These are phyloP conservation scores for Albophoma yamanashiensis DNA, from an alignment of 2,329 filamentous ascomycete genomes.

Conservation along the genomic window DNA sequence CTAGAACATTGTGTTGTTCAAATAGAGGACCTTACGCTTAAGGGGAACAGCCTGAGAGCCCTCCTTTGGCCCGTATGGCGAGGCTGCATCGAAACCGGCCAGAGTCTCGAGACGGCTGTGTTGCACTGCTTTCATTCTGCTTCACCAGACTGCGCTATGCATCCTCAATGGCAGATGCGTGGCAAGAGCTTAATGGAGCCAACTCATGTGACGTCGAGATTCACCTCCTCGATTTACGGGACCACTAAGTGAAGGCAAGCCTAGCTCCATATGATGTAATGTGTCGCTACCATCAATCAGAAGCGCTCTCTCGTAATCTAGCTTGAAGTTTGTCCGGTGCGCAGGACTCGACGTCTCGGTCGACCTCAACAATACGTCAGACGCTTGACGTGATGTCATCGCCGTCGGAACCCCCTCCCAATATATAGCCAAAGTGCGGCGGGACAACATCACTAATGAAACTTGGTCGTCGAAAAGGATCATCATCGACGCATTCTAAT, in stretches of 20 bases:
- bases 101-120: too few relatives aligned
- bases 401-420: neutral
- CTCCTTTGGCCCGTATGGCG: too few relatives aligned
- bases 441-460: neutral
- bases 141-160: too few relatives aligned
- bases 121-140: too few relatives aligned
- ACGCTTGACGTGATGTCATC: neutral
- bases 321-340: neutral
- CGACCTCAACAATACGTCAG: neutral
- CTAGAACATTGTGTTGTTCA: too few relatives aligned
- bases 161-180: neutral
- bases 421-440: neutral
- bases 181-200: neutral
- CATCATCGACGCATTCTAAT: neutral
- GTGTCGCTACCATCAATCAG: neutral
- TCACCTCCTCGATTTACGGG: neutral
- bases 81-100: too few relatives aligned
- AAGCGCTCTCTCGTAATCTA: neutral
- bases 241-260: too few relatives aligned
- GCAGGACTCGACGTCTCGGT: neutral
- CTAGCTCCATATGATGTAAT: neutral
- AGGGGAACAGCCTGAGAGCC: too few relatives aligned
- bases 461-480: neutral
- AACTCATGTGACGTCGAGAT: neutral
- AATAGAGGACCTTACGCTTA: too few relatives aligned